Conservation (phyloP, 768 basidiomycete species). For the Termitomyces eurrhizus region DNA sequence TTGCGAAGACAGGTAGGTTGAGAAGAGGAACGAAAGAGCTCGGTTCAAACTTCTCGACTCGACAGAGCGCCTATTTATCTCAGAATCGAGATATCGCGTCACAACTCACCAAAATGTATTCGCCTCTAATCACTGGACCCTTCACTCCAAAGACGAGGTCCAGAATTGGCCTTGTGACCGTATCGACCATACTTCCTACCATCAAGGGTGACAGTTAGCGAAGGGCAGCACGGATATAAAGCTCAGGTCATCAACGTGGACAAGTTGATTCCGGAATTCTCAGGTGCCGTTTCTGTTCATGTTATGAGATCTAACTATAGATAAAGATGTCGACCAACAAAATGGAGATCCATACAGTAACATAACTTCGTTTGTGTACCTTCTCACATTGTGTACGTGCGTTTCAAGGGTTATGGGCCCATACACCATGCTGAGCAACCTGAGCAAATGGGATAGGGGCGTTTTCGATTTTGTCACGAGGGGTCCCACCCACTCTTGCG, state of each 20-base stretch:
- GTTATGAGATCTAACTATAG: conserved; percentile 2
- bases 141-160: conserved; percentile 17
- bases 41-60: neutral
- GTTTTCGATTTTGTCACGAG: neutral
- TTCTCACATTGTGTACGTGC: neutral
- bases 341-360: neutral
- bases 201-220: conserved; percentile 2
- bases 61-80: conserved; percentile 9
- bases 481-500: neutral
- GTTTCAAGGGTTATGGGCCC: neutral
- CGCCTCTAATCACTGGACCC: conserved; percentile 11
- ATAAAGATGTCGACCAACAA: conserved; percentile 1
- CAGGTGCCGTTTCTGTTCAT: neutral
- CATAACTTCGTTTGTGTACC: neutral
- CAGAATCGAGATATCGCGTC: conserved; percentile 12
- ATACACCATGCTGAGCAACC: neutral
- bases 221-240: neutral
- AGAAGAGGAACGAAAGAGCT: conserved; percentile 7
- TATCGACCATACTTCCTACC: conserved; percentile 3
- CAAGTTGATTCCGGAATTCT: neutral
- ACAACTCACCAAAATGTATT: conserved; percentile 26
- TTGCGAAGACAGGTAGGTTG: conserved; percentile 2
- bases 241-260: conserved; percentile 4
- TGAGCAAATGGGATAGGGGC: neutral
- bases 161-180: conserved; percentile 20